Percentiles rank a stretch among this genome's conserved stretches.
Evolutionary conservation across 345 rosid species (phyloP).

Genomic region (Populus ilicifolia): DNA sequence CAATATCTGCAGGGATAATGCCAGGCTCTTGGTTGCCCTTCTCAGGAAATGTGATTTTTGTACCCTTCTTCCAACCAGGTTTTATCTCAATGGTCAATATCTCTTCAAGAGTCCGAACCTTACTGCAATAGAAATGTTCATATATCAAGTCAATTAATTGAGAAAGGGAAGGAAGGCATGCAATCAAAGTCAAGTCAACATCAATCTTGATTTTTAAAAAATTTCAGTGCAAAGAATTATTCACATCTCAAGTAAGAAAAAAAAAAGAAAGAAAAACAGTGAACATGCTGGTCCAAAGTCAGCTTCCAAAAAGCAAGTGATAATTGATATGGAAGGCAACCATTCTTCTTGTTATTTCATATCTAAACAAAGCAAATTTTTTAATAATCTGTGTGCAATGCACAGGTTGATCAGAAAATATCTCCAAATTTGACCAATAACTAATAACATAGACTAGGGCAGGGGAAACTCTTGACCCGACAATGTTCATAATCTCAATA

Average conservation of each 20-base stretch:
- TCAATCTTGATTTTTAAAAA: background rate
- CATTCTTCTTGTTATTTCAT: background rate
- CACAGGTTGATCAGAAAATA: background rate
- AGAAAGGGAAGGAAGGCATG: slow-evolving; percentile 2
- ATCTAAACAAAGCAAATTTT: background rate
- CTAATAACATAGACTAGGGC: background rate
- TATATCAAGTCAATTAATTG: slow-evolving; percentile 7
- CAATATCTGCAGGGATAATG: slow-evolving; percentile 67
- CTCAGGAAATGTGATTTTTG: slow-evolving; percentile 82
- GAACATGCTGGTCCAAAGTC: too few relatives aligned
- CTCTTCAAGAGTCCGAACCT: slow-evolving; percentile 53
- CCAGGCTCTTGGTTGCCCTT: slow-evolving; percentile 88
- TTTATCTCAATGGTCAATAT: slow-evolving; percentile 77
- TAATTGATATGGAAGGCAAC: background rate
- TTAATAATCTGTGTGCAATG: background rate
- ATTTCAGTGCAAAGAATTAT: too few relatives aligned
- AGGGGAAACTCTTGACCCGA: background rate
- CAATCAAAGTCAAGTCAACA: background rate
- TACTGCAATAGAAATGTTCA: slow-evolving; percentile 46
- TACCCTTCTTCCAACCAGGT: slow-evolving; percentile 98
- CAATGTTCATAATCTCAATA: too few relatives aligned
- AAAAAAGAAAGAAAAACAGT: too few relatives aligned
- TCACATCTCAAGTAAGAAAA: too few relatives aligned
- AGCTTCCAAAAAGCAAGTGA: too few relatives aligned
- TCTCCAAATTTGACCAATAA: background rate